A percentile compares a stretch with the other conserved stretches of the same genome.
Evolutionary conservation across 2,329 filamentous ascomycete species (phyloP).

Genomic region (Fusarium sp.): DNA sequence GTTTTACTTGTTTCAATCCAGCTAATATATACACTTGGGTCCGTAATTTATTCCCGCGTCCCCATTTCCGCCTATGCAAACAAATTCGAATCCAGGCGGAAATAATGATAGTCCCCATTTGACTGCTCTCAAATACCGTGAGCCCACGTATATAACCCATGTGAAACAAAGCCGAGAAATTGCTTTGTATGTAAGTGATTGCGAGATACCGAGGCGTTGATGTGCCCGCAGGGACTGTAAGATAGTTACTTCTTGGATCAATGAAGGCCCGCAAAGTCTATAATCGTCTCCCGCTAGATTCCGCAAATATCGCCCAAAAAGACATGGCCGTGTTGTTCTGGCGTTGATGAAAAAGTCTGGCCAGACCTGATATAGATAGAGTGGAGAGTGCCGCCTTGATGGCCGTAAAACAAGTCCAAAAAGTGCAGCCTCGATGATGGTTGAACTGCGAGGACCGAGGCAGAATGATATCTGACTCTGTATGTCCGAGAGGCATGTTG

Average conservation of each 20-base stretch:
- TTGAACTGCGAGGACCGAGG: not conserved
- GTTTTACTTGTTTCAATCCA: slow-evolving; percentile 3
- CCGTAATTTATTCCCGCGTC: not conserved
- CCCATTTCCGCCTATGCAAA: slow-evolving; percentile 16
- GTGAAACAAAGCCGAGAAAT: not conserved
- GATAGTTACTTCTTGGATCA: slow-evolving; percentile 7
- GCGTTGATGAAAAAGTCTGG: not conserved
- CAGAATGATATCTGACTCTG: not conserved
- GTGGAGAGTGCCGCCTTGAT: not conserved
- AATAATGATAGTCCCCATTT: not conserved
- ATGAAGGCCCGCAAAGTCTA: slow-evolving; percentile 9
- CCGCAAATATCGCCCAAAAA: not conserved
- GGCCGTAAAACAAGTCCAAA: not conserved
- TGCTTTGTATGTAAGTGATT: not conserved
- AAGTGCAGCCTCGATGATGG: not conserved
- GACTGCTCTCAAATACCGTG: not conserved
- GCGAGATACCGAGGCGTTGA: not conserved
- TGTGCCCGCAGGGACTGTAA: not conserved
- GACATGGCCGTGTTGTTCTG: not conserved
- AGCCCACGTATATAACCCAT: not conserved
- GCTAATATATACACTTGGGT: slow-evolving; percentile 2
- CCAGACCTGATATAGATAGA: not conserved
- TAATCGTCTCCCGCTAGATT: not conserved
- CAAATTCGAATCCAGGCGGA: slow-evolving; percentile 4
- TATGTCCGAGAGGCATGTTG: not conserved